Evolutionary conservation across 305 asterid species (phyloP).

Genomic region (Fraxinus ornus): DNA sequence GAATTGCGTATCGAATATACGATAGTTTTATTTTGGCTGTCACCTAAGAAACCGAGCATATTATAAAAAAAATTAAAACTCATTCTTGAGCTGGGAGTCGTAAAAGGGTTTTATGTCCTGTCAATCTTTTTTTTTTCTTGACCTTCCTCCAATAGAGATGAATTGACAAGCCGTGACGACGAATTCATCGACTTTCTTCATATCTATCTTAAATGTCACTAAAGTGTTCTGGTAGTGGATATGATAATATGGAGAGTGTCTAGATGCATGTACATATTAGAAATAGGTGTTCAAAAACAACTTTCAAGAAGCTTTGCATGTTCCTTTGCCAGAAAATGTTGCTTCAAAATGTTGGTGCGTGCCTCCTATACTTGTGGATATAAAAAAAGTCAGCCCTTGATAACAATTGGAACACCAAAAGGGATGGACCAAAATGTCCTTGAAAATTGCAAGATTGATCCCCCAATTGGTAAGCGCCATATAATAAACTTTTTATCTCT

Average conservation of each 20-base stretch:
- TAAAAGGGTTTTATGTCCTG: neutral
- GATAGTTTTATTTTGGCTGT: neutral
- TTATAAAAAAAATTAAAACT: neutral
- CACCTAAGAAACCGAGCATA: neutral
- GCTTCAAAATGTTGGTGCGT: conserved; percentile 35
- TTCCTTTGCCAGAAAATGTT: conserved; percentile 35
- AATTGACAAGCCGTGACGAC: neutral
- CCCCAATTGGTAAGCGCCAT: neutral
- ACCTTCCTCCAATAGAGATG: neutral
- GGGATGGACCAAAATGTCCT: conserved; percentile 27
- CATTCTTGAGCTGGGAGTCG: neutral
- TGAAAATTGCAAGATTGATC: neutral
- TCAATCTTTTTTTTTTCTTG: neutral
- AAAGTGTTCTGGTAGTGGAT: neutral
- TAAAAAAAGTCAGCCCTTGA: conserved; percentile 23
- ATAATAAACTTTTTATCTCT: neutral
- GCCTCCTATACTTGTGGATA: conserved; percentile 29
- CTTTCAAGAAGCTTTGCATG: conserved; percentile 35
- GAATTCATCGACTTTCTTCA: neutral
- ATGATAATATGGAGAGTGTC: conserved; percentile 22
- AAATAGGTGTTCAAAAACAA: conserved; percentile 22
- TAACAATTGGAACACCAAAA: conserved; percentile 27
- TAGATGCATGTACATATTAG: conserved; percentile 32
- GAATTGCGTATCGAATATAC: neutral
- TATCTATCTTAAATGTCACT: neutral